Evolutionary conservation across 1,139 yeast genomes (phyloP), one percentile per base, ranked within the genome.

Genomic region (Debaryomyces sp.): DNA sequence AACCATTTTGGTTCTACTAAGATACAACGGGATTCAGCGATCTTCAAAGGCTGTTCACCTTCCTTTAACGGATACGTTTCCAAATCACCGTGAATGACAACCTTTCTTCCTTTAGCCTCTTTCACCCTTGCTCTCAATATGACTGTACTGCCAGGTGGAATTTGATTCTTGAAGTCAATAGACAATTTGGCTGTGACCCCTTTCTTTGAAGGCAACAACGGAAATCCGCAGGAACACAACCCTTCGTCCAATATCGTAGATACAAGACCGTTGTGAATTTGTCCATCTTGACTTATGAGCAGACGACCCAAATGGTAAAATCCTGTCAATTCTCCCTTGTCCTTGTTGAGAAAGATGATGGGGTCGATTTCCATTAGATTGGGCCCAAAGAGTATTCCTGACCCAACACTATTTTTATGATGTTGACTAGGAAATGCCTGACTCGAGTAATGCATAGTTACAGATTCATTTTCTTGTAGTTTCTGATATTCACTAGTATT

Each of bases 151-250:
- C 82, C 80, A 0, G 94, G 87, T 1, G 83, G 82, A 0, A 81
- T 81, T 53, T 89, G 95, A 29, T 81, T 77, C 43, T 74, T 61
- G 64, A 89, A 94, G 52, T 87, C 77, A 15, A 94, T 75, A 13
- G 80, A 71, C 40, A 94, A 71, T 44, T 78, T 78, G 0, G 96
- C 99, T 1, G 99, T 94, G 17, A 94, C 97, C n/a, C 98, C 98
- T 46, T 86, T 77, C 49, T 83, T 81, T 48, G 85, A 82, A 1
- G 99, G 98, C n/a, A 94, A 73, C 29, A 78, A 70, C 5, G 92
- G 84, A 62, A 91, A 94, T 17, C 97, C 98, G 61, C 96, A 89
- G 41, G 84, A 78, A 59, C 97, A 90, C 40, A 94, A 73, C 0
- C 89, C 85, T 64, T 94, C 99, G 65, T 94, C 99, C 43, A 94